A percentile compares a stretch with the other conserved stretches of the same genome.
These are phyloP conservation scores for Saussurea involucrata DNA, from an alignment of 129 eudicot species.

Conservation along the genomic window DNA sequence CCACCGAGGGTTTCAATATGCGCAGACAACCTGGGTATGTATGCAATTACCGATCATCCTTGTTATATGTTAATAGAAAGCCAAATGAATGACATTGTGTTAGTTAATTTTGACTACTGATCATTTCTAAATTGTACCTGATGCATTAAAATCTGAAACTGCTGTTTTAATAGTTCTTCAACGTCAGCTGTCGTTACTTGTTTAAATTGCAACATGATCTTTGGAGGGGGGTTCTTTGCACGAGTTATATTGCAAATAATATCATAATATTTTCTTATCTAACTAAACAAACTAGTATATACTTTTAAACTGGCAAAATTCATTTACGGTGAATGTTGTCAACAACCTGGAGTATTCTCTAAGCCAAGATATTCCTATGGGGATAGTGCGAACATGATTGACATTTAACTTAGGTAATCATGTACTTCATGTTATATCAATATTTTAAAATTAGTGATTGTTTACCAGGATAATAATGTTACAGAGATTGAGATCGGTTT, in stretches of 20 bases:
- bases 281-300: background rate
- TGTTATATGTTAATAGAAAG: background rate
- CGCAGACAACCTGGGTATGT: constrained; percentile 90
- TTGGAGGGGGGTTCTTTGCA: background rate
- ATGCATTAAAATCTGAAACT: background rate
- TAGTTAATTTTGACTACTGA: background rate
- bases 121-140: background rate
- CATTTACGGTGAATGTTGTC: background rate
- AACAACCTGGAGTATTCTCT: background rate
- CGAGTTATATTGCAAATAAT: background rate
- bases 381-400: background rate
- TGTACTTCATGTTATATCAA: background rate
- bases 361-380: background rate
- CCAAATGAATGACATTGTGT: background rate
- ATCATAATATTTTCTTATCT: background rate
- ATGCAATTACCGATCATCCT: background rate
- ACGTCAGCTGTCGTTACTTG: background rate
- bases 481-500: background rate
- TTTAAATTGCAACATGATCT: background rate
- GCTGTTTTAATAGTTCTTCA: background rate
- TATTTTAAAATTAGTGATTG: background rate
- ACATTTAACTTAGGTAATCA: background rate
- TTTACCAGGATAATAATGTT: background rate
- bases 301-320: background rate
- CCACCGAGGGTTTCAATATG: constrained; percentile 60